Evolutionary conservation across 345 rosid species (phyloP).

Genomic region (Ceriops zippeliana): DNA sequence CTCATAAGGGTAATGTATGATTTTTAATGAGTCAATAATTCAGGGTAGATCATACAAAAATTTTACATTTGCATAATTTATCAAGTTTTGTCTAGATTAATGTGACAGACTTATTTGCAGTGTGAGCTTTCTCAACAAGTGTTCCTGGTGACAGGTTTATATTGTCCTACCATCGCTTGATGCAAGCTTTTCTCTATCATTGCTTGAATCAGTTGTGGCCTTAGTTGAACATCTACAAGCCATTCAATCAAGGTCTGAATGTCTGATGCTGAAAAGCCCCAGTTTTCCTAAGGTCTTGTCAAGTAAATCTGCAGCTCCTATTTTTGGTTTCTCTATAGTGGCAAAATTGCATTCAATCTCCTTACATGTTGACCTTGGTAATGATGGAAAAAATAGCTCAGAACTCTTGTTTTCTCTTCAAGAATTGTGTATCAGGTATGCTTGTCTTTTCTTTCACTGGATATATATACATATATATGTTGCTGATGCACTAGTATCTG

Average conservation of each 20-base stretch:
- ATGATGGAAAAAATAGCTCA: slow-evolving; percentile 60
- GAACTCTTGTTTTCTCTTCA: slow-evolving; percentile 41
- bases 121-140: slow-evolving; percentile 1
- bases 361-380: slow-evolving; percentile 58
- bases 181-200: slow-evolving; percentile 54
- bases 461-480: not conserved
- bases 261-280: slow-evolving; percentile 14
- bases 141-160: slow-evolving; percentile 55
- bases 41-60: too few species aligned
- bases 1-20: too few species aligned
- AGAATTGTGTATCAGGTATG: slow-evolving; percentile 55
- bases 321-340: slow-evolving; percentile 45
- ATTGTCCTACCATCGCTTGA: slow-evolving; percentile 34
- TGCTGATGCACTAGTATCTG: not conserved
- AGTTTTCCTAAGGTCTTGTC: slow-evolving; percentile 17
- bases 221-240: slow-evolving; percentile 48
- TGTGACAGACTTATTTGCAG: not conserved
- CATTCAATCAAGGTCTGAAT: slow-evolving; percentile 37
- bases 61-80: not conserved
- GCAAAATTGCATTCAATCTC: slow-evolving; percentile 45
- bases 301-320: slow-evolving; percentile 29
- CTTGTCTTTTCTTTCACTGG: not conserved
- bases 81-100: not conserved
- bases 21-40: too few species aligned
- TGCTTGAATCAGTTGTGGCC: slow-evolving; percentile 46